Evolutionary conservation across 2,329 filamentous ascomycete species (phyloP).

Genomic region (Neonectria ditissima): DNA sequence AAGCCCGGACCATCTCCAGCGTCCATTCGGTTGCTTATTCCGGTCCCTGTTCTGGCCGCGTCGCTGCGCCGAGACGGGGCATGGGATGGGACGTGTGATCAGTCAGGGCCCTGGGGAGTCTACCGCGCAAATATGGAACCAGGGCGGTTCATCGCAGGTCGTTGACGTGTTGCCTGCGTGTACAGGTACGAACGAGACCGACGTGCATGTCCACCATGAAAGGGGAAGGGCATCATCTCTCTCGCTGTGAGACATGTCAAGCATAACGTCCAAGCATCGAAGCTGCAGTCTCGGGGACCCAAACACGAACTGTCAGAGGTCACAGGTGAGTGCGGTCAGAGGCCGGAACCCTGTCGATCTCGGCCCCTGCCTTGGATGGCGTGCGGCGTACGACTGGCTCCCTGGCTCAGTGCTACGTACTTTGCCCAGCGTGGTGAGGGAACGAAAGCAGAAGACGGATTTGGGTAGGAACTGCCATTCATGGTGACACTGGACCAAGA

Average conservation of each 20-base stretch:
- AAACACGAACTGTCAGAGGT: conserved; percentile 6
- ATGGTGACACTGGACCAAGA: background rate
- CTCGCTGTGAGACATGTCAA: background rate
- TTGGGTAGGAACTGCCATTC: background rate
- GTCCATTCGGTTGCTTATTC: conserved; percentile 6
- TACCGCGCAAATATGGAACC: background rate
- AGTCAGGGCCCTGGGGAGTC: background rate
- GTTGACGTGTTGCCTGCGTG: background rate
- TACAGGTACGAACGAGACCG: background rate
- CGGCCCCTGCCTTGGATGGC: background rate
- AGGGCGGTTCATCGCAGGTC: background rate
- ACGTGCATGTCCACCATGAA: background rate
- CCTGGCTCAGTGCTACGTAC: background rate
- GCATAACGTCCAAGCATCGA: background rate
- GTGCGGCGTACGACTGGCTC: background rate
- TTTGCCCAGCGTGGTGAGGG: background rate
- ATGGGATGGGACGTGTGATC: conserved; percentile 23
- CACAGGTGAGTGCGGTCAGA: background rate
- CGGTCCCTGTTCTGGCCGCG: background rate
- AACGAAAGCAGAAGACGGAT: background rate
- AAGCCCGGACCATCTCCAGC: background rate
- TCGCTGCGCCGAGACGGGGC: conserved; percentile 10
- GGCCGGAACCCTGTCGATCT: conserved; percentile 2
- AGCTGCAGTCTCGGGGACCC: background rate
- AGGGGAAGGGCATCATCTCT: background rate